Evolutionary conservation across 1,284 basidiomycete genomes (phyloP).

Genomic region (Prillingera fragicola): DNA sequence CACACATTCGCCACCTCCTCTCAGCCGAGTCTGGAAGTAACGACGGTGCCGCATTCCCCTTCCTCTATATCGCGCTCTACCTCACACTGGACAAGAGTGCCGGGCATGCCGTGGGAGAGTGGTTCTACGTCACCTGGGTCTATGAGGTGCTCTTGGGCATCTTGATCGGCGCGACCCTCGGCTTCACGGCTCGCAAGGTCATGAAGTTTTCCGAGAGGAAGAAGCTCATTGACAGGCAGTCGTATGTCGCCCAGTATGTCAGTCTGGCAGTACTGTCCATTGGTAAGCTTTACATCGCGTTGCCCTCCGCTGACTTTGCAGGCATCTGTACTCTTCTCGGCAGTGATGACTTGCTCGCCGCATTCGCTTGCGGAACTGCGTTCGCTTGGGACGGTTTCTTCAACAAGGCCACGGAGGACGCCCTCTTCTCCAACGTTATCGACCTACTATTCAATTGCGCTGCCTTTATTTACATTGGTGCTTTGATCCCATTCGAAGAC

Average conservation of each 20-base stretch:
- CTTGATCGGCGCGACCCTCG: conserved; percentile 71
- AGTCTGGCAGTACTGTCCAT: conserved; percentile 74
- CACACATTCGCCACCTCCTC: conserved; percentile 88
- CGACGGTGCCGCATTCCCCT: conserved; percentile 93
- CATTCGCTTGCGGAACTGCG: conserved; percentile 90
- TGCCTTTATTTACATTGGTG: conserved; percentile 86
- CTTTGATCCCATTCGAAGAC: conserved; percentile 83
- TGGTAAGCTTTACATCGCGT: conserved; percentile 64
- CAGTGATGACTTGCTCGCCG: conserved; percentile 88
- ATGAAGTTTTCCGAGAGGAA: conserved; percentile 92
- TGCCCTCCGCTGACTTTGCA: conserved; percentile 28
- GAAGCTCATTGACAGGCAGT: conserved; percentile 90
- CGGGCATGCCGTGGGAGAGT: conserved; percentile 59
- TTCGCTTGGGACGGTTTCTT: conserved; percentile 99
- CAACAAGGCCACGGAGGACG: conserved; percentile 90
- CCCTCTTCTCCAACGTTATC: conserved; percentile 93
- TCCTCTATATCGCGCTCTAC: conserved; percentile 84
- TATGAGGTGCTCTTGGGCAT: conserved; percentile 81
- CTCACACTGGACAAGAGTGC: conserved; percentile 67
- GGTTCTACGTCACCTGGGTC: conserved; percentile 68
- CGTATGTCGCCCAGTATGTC: conserved; percentile 84
- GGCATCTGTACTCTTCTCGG: conserved; percentile 79
- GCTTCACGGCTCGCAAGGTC: conserved; percentile 77
- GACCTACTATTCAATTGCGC: conserved; percentile 80
- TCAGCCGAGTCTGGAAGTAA: conserved; percentile 89